Base-by-base conservation (phyloP, 2,329 filamentous ascomycete genomes). In the Hypoxylon sp. region DNA sequence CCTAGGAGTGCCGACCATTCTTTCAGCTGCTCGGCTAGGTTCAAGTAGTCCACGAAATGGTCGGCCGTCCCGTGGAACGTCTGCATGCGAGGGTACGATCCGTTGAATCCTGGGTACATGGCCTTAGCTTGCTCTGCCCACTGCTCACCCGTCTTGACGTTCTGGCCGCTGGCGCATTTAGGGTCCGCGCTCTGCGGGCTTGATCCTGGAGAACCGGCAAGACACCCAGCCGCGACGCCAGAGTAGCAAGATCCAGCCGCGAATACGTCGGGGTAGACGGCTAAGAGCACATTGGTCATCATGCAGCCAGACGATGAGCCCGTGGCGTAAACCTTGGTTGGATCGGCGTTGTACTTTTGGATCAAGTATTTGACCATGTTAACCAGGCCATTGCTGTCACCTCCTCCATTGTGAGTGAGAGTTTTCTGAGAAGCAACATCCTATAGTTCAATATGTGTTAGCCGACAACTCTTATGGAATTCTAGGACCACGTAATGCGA, bases 251-350 rank as follows among this genome's bases (percentile, higher is more conserved):
- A 80, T 1, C 81, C 82, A 10, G 82, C 83, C 3, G 77, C 78
- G 74, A 84, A 84, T 22, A 85, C 71, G 19, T 84, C 82, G 0
- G 83, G 84, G 69, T 85, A 85, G 11, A 80, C 81, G 5, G 81
- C 83, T 10, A 81, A 76, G 56, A 85, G 77, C 52, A 85, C 74
- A 51, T 76, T 62, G 13, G 74, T 75, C 74, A 74, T 74, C 72
- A 74, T 74, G 56, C 71, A 73, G 2, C 72, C 72, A 5, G 71
- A 73, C 3, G 70, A 72, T 6, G 71, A 65, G n/a, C 72, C 72
- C n/a, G 70, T 72, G 2, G 65, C 70, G 44, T 60, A 74, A 17
- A 74, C 63, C 29, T 63, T 68, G 24, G 53, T 55, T 8, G 71
- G 65, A 44, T 74, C 70, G n/a, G 63, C 72, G 39, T 72, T 69